Conservation (phyloP, 768 basidiomycete species). For the Macrolepiota fuliginosa region DNA sequence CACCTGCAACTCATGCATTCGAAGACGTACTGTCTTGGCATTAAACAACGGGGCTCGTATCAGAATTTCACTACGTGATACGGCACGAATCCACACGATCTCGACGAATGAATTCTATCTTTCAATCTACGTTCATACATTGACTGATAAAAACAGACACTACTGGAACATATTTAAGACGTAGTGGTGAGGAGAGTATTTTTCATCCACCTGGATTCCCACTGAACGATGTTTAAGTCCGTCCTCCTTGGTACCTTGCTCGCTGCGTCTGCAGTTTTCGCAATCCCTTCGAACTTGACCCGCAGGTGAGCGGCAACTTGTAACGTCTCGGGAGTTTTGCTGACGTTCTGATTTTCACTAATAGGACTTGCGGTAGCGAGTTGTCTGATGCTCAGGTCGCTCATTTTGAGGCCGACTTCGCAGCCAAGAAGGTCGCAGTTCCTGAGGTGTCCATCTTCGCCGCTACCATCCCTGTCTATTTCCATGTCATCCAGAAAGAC, state of each 20-base stretch:
- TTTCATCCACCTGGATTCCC: background rate
- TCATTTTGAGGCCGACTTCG: constrained; percentile 39
- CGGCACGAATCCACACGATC: background rate
- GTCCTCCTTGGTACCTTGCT: constrained; percentile 25
- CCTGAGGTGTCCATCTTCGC: background rate
- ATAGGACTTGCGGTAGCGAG: constrained; percentile 35
- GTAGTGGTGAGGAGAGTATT: background rate
- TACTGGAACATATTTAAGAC: background rate
- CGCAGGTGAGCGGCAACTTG: background rate
- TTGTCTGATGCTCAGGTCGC: constrained; percentile 33
- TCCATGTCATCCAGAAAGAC: constrained; percentile 31
- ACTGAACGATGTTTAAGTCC: constrained; percentile 24
- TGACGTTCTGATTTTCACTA: constrained; percentile 6
- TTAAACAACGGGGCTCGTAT: background rate
- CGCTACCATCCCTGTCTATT: constrained; percentile 22
- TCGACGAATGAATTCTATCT: background rate
- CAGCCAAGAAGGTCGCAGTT: constrained; percentile 30
- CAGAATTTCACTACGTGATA: background rate
- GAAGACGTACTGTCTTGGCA: background rate
- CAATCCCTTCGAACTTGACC: constrained; percentile 22
- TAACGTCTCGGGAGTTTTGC: background rate
- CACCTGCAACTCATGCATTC: background rate
- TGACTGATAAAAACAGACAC: background rate
- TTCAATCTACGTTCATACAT: background rate
- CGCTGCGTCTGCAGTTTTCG: constrained; percentile 25